Conservation (phyloP, 2,329 filamentous ascomycete genomes). For the Fusarium hostae region DNA sequence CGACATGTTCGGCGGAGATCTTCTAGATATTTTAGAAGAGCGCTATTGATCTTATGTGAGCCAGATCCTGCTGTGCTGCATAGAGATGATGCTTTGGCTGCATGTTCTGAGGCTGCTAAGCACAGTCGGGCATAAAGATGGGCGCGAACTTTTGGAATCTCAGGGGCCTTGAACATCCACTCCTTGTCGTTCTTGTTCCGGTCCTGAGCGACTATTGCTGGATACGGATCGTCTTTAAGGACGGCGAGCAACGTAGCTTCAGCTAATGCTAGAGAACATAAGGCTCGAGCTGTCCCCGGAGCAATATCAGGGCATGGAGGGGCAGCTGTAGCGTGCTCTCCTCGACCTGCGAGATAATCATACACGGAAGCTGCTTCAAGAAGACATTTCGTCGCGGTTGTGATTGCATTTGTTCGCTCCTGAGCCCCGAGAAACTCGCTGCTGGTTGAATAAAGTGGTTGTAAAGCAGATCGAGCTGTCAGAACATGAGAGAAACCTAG, state of each 20-base stretch:
- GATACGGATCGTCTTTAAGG: slow-evolving; percentile 93
- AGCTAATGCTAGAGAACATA: slow-evolving; percentile 77
- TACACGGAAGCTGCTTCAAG: slow-evolving; percentile 84
- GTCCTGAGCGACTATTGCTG: slow-evolving; percentile 81
- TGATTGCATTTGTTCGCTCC: slow-evolving; percentile 75
- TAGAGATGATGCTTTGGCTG: slow-evolving; percentile 73
- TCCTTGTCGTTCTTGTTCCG: slow-evolving; percentile 87
- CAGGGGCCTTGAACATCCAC: slow-evolving; percentile 95
- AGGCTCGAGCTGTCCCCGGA: slow-evolving; percentile 63
- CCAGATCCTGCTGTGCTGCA: slow-evolving; percentile 54
- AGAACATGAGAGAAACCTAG: slow-evolving; percentile 79
- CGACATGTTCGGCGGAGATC: slow-evolving; percentile 79
- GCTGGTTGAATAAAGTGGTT: slow-evolving; percentile 76
- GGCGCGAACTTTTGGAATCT: slow-evolving; percentile 88
- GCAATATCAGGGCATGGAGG: slow-evolving; percentile 65
- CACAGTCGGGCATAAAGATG: slow-evolving; percentile 89
- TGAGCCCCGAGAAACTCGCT: slow-evolving; percentile 70
- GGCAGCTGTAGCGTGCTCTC: slow-evolving; percentile 55
- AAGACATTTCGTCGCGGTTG: slow-evolving; percentile 79
- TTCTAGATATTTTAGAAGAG: slow-evolving; percentile 77
- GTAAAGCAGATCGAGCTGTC: slow-evolving; percentile 76
- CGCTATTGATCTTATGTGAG: slow-evolving; percentile 68
- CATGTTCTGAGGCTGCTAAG: slow-evolving; percentile 88
- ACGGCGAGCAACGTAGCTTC: slow-evolving; percentile 92
- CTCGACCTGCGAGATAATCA: slow-evolving; percentile 72